Percentiles rank a stretch among this genome's conserved stretches.
phyloP scores from a whole-genome alignment of 2,329 filamentous ascomycete species.

The Ascochyta rabiei region DNA sequence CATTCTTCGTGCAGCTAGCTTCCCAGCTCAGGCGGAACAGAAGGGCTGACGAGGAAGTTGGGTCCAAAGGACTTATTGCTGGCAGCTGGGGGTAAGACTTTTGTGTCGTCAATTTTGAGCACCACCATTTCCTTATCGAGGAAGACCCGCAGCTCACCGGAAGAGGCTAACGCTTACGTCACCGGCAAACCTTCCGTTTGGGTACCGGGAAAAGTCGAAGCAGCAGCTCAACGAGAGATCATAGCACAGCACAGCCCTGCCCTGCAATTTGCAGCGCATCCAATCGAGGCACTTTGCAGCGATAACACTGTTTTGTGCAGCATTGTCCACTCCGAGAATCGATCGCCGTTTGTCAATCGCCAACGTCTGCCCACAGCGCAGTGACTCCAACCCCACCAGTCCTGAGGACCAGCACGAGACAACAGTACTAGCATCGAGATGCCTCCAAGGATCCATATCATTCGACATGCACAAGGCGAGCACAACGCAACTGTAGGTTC shows the following conservation, averaged over 20 bases:
- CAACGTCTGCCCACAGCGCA: too few species aligned
- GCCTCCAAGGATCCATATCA: conserved; percentile 52
- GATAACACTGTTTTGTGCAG: neutral
- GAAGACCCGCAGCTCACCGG: neutral
- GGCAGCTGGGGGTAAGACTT: too few species aligned
- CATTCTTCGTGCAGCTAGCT: too few species aligned
- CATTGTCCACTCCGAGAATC: neutral
- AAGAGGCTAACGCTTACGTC: conserved; percentile 8
- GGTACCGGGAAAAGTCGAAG: conserved; percentile 8
- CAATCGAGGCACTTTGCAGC: neutral
- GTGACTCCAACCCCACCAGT: conserved; percentile 16
- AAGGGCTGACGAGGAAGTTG: neutral
- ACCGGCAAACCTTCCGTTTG: neutral
- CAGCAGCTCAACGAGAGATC: neutral
- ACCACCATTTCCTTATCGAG: conserved; percentile 19
- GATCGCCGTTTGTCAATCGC: neutral
- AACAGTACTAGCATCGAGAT: conserved; percentile 20
- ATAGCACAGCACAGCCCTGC: neutral
- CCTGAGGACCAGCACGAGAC: neutral
- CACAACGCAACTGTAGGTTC: conserved; percentile 67
- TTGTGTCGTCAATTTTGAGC: neutral
- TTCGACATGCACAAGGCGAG: conserved; percentile 75
- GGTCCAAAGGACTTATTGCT: neutral
- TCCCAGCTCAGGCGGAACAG: neutral
- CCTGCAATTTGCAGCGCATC: neutral